These are phyloP conservation scores for Rhizophora apiculata DNA, from an alignment of 345 rosid species.

Conservation along the genomic window DNA sequence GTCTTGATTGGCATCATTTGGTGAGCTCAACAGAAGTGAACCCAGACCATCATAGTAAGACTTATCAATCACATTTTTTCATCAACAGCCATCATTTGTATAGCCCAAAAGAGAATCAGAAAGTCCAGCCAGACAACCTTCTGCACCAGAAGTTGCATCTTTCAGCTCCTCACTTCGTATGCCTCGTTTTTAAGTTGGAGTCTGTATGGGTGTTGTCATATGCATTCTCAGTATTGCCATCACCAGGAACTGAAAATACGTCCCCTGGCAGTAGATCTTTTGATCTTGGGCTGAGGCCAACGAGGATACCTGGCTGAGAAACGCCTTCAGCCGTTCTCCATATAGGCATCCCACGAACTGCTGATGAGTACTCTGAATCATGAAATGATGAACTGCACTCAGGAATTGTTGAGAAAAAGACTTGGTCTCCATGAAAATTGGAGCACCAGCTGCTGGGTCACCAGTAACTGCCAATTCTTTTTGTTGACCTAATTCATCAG, in stretches of 20 bases:
- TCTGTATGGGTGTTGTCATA: constrained; percentile 25
- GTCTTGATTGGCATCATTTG: constrained; percentile 34
- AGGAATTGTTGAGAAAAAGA: constrained; percentile 33
- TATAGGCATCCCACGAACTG: constrained; percentile 41
- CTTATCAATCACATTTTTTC: constrained; percentile 53
- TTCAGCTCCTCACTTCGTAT: constrained; percentile 35
- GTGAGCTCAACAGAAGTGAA: constrained; percentile 53
- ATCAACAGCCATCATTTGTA: constrained; percentile 41
- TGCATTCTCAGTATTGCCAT: constrained; percentile 18
- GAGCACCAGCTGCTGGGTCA: constrained; percentile 28
- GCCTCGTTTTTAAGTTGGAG: constrained; percentile 34
- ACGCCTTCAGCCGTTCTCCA: constrained; percentile 47
- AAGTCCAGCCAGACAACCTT: constrained; percentile 55
- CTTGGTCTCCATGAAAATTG: constrained; percentile 42
- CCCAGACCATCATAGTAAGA: constrained; percentile 56
- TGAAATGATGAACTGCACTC: constrained; percentile 30
- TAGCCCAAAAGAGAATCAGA: constrained; percentile 48
- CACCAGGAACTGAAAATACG: constrained; percentile 28
- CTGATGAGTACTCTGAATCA: constrained; percentile 37
- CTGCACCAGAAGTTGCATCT: constrained; percentile 28
- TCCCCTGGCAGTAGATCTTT: constrained; percentile 24
- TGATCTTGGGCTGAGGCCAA: constrained; percentile 24
- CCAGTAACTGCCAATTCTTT: constrained; percentile 20
- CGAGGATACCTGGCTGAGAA: constrained; percentile 32
- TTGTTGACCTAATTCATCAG: constrained; percentile 29